A percentile compares a stretch with the other conserved stretches of the same genome.
phyloP scores from a whole-genome alignment of 768 basidiomycete genomes.

The Lentinula guzmanii region DNA sequence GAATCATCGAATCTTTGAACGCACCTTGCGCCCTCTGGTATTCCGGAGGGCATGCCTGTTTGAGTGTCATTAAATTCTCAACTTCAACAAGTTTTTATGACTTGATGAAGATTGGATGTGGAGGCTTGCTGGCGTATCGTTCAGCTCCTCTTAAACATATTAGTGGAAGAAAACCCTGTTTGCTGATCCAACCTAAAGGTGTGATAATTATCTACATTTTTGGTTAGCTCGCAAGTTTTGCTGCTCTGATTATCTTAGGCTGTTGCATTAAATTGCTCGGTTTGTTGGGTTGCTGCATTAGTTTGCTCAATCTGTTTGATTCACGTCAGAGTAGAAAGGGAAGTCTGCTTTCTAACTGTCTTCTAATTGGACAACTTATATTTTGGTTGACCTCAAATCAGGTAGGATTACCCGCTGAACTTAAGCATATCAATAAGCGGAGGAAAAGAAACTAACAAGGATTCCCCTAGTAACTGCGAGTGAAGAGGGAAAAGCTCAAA shows the following conservation, averaged over 20 bases:
- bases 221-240: constrained; percentile 7
- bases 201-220: constrained; percentile 49
- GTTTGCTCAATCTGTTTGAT: constrained; percentile 1
- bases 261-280: no score
- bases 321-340: not conserved
- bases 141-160: constrained; percentile 41
- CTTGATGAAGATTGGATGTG: constrained; percentile 33
- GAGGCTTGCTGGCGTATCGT: constrained; percentile 28
- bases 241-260: not conserved
- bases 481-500: constrained; percentile 83
- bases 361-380: constrained; percentile 7
- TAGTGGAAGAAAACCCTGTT: constrained; percentile 25
- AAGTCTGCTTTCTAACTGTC: constrained; percentile 19
- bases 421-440: constrained; percentile 89
- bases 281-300: not conserved
- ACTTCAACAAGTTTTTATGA: constrained; percentile 24
- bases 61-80: constrained; percentile 66
- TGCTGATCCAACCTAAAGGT: constrained; percentile 23
- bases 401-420: constrained; percentile 81
- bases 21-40: constrained; percentile 74
- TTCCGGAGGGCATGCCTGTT: constrained; percentile 72
- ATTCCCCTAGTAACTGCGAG: constrained; percentile 86
- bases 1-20: constrained; percentile 83
- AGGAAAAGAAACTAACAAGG: constrained; percentile 91
- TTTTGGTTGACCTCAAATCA: constrained; percentile 54